Evolutionary conservation across 371 early-diverging fungal genomes (phyloP), one percentile per base, ranked within the genome.

Genomic region (Vairimorpha ceranae): DNA sequence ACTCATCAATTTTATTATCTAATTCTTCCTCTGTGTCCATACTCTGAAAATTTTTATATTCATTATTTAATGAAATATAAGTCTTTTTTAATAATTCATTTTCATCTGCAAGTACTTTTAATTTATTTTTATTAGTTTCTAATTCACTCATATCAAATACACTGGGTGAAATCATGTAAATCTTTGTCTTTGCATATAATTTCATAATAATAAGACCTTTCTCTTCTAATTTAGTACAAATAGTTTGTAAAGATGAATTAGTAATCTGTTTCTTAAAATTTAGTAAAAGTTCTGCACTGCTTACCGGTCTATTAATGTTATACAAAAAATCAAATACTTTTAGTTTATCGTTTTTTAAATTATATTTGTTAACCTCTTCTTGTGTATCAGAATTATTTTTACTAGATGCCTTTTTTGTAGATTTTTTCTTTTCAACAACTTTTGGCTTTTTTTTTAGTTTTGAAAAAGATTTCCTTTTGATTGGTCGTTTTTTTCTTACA

Each of bases 161-260:
- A 21, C 71, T 60, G 35, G 77, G 76, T 30, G 63, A 65, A 21
- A 76, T 27, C 61, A 41, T 68, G 43, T 70, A 80, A 19, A 80
- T 35, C 19, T 69, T 71, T 0, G 74, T 43, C 27, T 77, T 76
- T 15, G 64, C 51, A 46, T 72, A 56, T 21, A 63, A 27, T 58
- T 74, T 80, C 0, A 45, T 54, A 19, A 66, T 43, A 29, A 80
- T 27, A 14, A 60, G 29, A 21, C 48, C 33, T 32, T 77, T 70
- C 7, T 41, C 17, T n/a, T 54, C 72, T 19, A 80, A 48, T 21
- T 33, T 36, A 33, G 65, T 56, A 7, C 77, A 58, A 19, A 74
- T 68, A 8, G 43, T 61, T 35, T 76, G 68, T 29, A 80, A 12
- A 12, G 10, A 30, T 0, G 45, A 54, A 25, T 25, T 25, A 15